Percentiles rank a stretch among this genome's conserved stretches.
phyloP scores from a whole-genome alignment of 1,284 basidiomycete species.

The Agroathelia rolfsii region DNA sequence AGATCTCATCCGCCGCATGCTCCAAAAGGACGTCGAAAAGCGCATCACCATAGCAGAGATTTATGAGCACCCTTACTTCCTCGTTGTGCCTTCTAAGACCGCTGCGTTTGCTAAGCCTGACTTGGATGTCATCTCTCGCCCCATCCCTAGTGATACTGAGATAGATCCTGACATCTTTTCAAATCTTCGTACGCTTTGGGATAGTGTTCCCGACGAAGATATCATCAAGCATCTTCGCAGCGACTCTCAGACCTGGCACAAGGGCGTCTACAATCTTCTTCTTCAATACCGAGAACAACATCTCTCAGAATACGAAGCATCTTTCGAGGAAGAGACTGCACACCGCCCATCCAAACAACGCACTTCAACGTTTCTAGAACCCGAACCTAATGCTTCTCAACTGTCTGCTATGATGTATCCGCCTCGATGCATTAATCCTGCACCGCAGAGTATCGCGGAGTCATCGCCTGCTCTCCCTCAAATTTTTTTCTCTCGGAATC shows the following conservation, averaged over 20 bases:
- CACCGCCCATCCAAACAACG: constrained; percentile 10
- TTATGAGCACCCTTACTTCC: constrained; percentile 84
- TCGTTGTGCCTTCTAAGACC: constrained; percentile 45
- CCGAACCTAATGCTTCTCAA: constrained; percentile 9
- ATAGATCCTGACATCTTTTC: constrained; percentile 88
- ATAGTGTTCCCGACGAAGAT: constrained; percentile 60
- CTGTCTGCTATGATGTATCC: constrained; percentile 22
- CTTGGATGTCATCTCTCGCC: constrained; percentile 57
- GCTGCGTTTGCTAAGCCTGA: constrained; percentile 48
- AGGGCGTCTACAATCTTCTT: constrained; percentile 84
- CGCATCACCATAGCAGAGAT: constrained; percentile 90
- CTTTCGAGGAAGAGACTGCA: constrained; percentile 40
- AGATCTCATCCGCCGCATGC: constrained; percentile 82
- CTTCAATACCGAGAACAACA: constrained; percentile 67
- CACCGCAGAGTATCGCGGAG: constrained; percentile 26
- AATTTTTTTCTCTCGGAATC: too few relatives aligned
- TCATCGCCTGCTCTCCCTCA: too few relatives aligned
- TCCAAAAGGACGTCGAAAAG: constrained; percentile 72
- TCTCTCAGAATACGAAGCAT: constrained; percentile 59
- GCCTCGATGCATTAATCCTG: constrained; percentile 26
- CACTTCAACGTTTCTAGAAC: constrained; percentile 11
- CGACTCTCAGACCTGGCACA: constrained; percentile 77
- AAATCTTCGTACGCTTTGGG: constrained; percentile 89
- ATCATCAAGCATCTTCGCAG: constrained; percentile 61
- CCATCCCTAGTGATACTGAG: constrained; percentile 47